phyloP scores from a whole-genome alignment of 2,329 filamentous ascomycete genomes.

The Laburnicola sp. region DNA sequence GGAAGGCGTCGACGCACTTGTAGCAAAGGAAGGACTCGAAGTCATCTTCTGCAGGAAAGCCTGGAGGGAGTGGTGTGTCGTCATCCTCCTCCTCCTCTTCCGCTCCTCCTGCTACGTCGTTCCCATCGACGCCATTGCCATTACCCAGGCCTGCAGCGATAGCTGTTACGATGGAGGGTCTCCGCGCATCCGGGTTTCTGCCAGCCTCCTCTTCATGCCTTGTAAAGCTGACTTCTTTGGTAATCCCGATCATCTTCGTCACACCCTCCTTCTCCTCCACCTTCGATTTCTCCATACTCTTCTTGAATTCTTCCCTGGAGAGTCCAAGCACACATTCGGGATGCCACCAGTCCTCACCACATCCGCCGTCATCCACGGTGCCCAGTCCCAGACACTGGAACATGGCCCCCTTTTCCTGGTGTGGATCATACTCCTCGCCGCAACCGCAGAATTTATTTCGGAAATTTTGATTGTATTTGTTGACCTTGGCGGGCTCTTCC shows the following conservation, averaged over 20 bases:
- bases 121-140: slow-evolving; percentile 33
- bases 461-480: slow-evolving; percentile 97
- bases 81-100: slow-evolving; percentile 57
- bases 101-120: slow-evolving; percentile 51
- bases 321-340: slow-evolving; percentile 87
- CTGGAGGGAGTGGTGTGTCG: slow-evolving; percentile 71
- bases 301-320: slow-evolving; percentile 71
- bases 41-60: slow-evolving; percentile 84
- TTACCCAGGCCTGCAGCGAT: slow-evolving; percentile 25
- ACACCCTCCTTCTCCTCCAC: slow-evolving; percentile 13
- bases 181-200: slow-evolving; percentile 12
- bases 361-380: slow-evolving; percentile 77
- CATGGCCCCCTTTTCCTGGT: slow-evolving; percentile 94
- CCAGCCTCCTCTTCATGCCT: slow-evolving; percentile 16
- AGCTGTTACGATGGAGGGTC: slow-evolving; percentile 18
- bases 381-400: slow-evolving; percentile 93
- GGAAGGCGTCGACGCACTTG: slow-evolving; percentile 83
- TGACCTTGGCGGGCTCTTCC: slow-evolving; percentile 70
- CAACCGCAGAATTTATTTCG: slow-evolving; percentile 91
- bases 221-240: slow-evolving; percentile 17
- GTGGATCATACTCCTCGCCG: slow-evolving; percentile 81
- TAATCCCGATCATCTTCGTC: slow-evolving; percentile 20
- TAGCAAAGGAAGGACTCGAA: slow-evolving; percentile 94
- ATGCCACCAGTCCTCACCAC: slow-evolving; percentile 98
- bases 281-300: slow-evolving; percentile 33